Evolutionary conservation across 1,284 basidiomycete species (phyloP).

Genomic region (Ustanciosporium gigantosporum): DNA sequence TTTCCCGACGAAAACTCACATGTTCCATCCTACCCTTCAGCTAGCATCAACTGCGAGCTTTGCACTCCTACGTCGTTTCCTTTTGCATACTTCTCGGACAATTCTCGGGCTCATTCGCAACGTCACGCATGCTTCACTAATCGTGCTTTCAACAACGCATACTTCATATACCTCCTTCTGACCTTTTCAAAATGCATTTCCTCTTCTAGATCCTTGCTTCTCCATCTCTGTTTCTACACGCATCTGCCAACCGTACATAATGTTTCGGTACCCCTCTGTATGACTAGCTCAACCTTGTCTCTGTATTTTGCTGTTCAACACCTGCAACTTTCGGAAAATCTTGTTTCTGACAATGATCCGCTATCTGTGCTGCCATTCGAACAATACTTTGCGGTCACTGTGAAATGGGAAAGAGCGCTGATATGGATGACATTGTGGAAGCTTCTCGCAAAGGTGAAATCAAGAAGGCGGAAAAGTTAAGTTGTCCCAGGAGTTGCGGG

Average conservation of each 20-base stretch:
- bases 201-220: conserved; percentile 2
- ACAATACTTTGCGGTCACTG: no score
- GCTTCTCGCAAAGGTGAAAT: no score
- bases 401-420: no score
- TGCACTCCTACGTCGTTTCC: background rate
- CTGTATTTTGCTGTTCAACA: conserved; percentile 40
- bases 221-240: no score
- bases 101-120: conserved; percentile 32
- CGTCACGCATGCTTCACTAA: conserved; percentile 18
- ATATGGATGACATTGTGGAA: no score
- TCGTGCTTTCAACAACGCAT: conserved; percentile 44
- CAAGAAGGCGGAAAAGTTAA: no score
- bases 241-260: no score
- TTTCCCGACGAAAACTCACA: no score
- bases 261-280: conserved; percentile 20
- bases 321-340: conserved; percentile 28
- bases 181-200: conserved; percentile 3
- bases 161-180: conserved; percentile 15
- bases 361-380: no score
- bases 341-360: conserved; percentile 26
- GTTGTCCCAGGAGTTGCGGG: no score
- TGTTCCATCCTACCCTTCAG: no score
- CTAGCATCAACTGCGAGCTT: conserved; percentile 2
- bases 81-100: conserved; percentile 12
- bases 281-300: conserved; percentile 48